Base-by-base conservation (phyloP, 2,329 filamentous ascomycete genomes). In the Acephala macrosclerotiorum region DNA sequence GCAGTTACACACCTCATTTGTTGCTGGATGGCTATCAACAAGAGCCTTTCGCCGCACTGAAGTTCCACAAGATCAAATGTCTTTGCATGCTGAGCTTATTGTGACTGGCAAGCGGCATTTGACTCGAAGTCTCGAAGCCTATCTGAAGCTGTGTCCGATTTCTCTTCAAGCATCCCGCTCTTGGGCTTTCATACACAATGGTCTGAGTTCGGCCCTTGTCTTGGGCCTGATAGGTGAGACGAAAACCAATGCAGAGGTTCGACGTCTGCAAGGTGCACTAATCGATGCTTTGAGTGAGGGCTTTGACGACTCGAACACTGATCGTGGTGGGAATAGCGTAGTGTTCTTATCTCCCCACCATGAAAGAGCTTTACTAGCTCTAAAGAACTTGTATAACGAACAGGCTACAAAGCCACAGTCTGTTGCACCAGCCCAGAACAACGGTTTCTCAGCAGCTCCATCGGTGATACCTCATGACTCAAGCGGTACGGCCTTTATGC, bases 181-280 rank as follows among this genome's bases (percentile, higher is more conserved):
- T 65, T 89, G 87, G 87, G 86, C 87, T 0, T 88, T 89, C 67
- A 89, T 87, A 1, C 89, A 89, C 66, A 86, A 89, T 71, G 87
- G 87, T 1, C 80, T 89, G 9, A 89, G 87, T 60, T 53, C 49
- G 20, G 49, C 49, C 8, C 49, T 53, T 16, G 49, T 53, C 3
- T 18, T 53, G 14, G 49, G 49, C 7, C 25, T 53, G 20, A 26
- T 53, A 53, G 29, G 49, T 33, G 49, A 53, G 49, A 26, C 49
- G 12, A 53, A 53, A 53, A 53, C 49, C 29, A 53, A 53, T 18
- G 8, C 49, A 53, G 20, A 53, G 49, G 49, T 53, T 12, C 49
- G n/a, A 53, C 49, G 29, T 33, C 49, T 53, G 25, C 49, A 53
- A 53, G 49, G 49, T 22, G 49, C 22, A 7, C 49, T 53, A 14